Conservation (phyloP, 441 rosid species). For the Pelargonium australe region DNA sequence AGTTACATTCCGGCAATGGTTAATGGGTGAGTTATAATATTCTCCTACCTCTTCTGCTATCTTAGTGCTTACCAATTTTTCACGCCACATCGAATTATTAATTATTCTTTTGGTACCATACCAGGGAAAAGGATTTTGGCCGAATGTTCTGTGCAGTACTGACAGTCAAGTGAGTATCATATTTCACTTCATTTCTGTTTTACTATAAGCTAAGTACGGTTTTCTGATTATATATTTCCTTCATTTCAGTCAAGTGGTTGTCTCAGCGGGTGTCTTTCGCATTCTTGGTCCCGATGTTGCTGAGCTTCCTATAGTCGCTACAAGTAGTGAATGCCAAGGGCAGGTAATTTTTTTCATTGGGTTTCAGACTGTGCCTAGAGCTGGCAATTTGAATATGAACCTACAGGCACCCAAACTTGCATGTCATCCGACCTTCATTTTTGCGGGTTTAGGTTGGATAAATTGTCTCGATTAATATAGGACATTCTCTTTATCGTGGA, state of each 20-base stretch:
- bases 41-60: neutral
- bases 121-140: constrained; percentile 58
- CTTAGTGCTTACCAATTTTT: neutral
- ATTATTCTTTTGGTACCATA: constrained; percentile 32
- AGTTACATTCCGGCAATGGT: constrained; percentile 80
- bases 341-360: constrained; percentile 34
- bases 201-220: neutral
- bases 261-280: constrained; percentile 70
- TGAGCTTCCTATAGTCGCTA: constrained; percentile 88
- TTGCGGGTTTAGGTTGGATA: no score
- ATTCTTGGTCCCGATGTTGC: constrained; percentile 78
- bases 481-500: no score
- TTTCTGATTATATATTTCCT: constrained; percentile 9
- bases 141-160: constrained; percentile 83
- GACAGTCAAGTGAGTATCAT: constrained; percentile 63
- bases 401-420: no score
- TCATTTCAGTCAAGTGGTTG: constrained; percentile 63
- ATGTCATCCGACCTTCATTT: no score
- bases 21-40: constrained; percentile 54
- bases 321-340: constrained; percentile 58
- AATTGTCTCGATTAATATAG: no score
- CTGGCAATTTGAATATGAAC: no score
- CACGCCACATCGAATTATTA: neutral
- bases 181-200: neutral
- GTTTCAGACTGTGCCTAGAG: no score